Evolutionary conservation across 148 eudicot genomes (phyloP).

Genomic region (Nepenthes mirabilis): DNA sequence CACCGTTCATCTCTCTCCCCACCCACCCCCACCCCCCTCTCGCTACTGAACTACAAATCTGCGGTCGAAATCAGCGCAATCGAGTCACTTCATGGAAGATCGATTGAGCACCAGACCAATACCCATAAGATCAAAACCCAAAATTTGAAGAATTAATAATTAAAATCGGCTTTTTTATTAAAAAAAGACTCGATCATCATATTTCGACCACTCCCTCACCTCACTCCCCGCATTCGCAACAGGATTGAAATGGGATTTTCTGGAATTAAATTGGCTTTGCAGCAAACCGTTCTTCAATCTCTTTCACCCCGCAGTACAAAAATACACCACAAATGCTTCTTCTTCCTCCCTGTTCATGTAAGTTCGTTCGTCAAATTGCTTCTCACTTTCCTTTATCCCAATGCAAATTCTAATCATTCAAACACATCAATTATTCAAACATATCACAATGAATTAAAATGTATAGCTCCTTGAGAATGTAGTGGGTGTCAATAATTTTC

Average conservation of each 20-base stretch:
- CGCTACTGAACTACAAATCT: slow-evolving; percentile 7
- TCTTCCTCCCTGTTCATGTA: too few relatives aligned
- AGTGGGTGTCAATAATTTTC: too few relatives aligned
- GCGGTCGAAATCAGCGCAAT: slow-evolving; percentile 10
- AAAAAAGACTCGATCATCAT: slow-evolving; percentile 20
- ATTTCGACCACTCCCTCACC: slow-evolving; percentile 12
- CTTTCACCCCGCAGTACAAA: neutral
- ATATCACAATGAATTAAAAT: too few relatives aligned
- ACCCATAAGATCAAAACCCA: slow-evolving; percentile 7
- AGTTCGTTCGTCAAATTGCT: too few relatives aligned
- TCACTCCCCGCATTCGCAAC: slow-evolving; percentile 7
- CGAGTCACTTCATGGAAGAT: slow-evolving; percentile 9
- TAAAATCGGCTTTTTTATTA: slow-evolving; percentile 17
- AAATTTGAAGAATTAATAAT: slow-evolving; percentile 5
- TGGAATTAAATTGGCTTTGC: neutral
- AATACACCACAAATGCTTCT: too few relatives aligned
- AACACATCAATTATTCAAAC: too few relatives aligned
- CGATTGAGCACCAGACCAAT: slow-evolving; percentile 1
- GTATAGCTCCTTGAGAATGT: too few relatives aligned
- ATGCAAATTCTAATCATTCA: too few relatives aligned
- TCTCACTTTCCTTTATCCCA: too few relatives aligned
- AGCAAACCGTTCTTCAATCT: slow-evolving; percentile 4
- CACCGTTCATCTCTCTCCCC: slow-evolving; percentile 42
- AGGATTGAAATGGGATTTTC: slow-evolving; percentile 24
- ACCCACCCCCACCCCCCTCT: neutral